Conservation (phyloP, 345 rosid species). For the Physaria fendleri region DNA sequence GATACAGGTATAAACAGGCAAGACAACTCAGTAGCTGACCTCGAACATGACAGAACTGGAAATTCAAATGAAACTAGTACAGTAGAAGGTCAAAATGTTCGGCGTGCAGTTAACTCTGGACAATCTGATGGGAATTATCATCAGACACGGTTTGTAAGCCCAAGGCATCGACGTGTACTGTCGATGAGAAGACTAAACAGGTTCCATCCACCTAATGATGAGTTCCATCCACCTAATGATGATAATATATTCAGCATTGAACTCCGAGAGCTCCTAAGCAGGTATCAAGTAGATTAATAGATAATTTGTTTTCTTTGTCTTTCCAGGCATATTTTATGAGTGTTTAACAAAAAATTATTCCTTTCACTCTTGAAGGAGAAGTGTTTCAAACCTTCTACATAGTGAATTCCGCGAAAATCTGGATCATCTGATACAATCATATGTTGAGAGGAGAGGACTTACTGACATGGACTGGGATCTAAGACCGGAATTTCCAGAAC, state of each 20-base stretch:
- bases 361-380: conserved; percentile 52
- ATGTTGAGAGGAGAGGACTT: conserved; percentile 85
- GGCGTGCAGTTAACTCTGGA: conserved; percentile 53
- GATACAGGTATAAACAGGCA: conserved; percentile 47
- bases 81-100: conserved; percentile 42
- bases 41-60: conserved; percentile 47
- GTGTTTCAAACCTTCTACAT: conserved; percentile 92
- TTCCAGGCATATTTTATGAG: background rate
- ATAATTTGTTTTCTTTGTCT: too few species aligned
- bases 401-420: conserved; percentile 99
- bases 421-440: conserved; percentile 91
- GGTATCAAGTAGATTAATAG: too few species aligned
- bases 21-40: conserved; percentile 41
- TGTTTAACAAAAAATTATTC: background rate
- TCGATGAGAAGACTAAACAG: conserved; percentile 72
- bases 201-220: too few species aligned
- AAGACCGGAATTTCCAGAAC: conserved; percentile 45
- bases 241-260: conserved; percentile 94
- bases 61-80: conserved; percentile 40
- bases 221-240: conserved; percentile 90
- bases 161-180: conserved; percentile 54
- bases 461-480: conserved; percentile 83
- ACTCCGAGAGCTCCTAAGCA: conserved; percentile 92
- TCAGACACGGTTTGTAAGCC: conserved; percentile 49
- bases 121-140: conserved; percentile 60